A percentile compares a stretch with the other conserved stretches of the same genome.
Evolutionary conservation across 1,284 basidiomycete species (phyloP).

Genomic region (Melampsora americana): DNA sequence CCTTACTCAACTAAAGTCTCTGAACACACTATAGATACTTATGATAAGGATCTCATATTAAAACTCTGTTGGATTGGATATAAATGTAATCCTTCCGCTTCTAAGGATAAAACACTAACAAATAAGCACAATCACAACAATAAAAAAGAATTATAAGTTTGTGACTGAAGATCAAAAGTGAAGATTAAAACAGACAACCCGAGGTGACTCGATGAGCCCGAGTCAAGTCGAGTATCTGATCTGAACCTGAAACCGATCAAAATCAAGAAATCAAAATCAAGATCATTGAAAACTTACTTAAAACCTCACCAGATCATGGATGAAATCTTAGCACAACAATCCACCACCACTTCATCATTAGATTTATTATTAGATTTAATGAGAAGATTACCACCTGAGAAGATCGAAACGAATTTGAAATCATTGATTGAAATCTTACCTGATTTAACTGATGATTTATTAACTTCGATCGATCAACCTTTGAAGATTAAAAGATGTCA

Average conservation of each 20-base stretch:
- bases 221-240: too few relatives aligned
- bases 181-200: too few relatives aligned
- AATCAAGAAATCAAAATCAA: not conserved
- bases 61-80: too few relatives aligned
- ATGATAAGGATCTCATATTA: too few relatives aligned
- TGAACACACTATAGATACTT: too few relatives aligned
- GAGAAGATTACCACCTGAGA: slow-evolving; percentile 87
- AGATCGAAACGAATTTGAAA: slow-evolving; percentile 77
- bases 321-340: slow-evolving; percentile 35
- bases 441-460: slow-evolving; percentile 91
- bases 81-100: too few relatives aligned
- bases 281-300: not conserved
- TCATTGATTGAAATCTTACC: slow-evolving; percentile 65
- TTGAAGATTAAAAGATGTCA: slow-evolving; percentile 76
- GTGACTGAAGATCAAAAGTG: too few relatives aligned
- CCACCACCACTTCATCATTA: slow-evolving; percentile 46
- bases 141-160: too few relatives aligned
- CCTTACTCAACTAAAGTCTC: too few relatives aligned
- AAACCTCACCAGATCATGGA: slow-evolving; percentile 7
- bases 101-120: too few relatives aligned
- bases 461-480: slow-evolving; percentile 93
- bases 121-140: too few relatives aligned
- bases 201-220: too few relatives aligned
- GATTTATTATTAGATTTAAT: slow-evolving; percentile 73
- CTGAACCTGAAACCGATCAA: not conserved